Conservation (phyloP, 2,329 filamentous ascomycete genomes). For the Gnomoniopsis smithogilvyi region DNA sequence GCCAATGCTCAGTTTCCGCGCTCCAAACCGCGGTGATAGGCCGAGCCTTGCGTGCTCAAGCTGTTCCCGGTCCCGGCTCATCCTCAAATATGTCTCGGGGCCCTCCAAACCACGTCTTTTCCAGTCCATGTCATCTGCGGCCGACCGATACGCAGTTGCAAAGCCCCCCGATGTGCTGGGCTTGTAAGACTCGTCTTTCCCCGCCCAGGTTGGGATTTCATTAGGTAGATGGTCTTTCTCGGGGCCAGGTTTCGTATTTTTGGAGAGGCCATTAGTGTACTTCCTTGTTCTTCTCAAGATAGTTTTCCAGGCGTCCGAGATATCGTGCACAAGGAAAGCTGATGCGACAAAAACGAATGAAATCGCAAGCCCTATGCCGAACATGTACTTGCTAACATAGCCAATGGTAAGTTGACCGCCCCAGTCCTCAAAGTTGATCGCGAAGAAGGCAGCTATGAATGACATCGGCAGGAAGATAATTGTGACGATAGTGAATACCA, state of each 20-base stretch:
- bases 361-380: slow-evolving; percentile 38
- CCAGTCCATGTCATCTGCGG: slow-evolving; percentile 6
- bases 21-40: slow-evolving; percentile 16
- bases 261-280: not conserved
- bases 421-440: slow-evolving; percentile 46
- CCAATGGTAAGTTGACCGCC: slow-evolving; percentile 26
- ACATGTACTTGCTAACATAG: slow-evolving; percentile 28
- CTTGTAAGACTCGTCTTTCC: slow-evolving; percentile 1
- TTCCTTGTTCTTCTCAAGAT: not conserved
- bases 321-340: slow-evolving; percentile 35
- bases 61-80: slow-evolving; percentile 13
- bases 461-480: slow-evolving; percentile 42
- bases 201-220: slow-evolving; percentile 1
- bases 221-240: not conserved
- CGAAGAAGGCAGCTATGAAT: slow-evolving; percentile 41
- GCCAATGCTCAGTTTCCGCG: slow-evolving; percentile 14
- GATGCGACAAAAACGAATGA: slow-evolving; percentile 35
- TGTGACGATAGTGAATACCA: slow-evolving; percentile 44
- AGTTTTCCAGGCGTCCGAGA: slow-evolving; percentile 22
- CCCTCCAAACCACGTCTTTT: slow-evolving; percentile 9
- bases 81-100: not conserved
- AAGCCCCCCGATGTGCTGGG: slow-evolving; percentile 11
- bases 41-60: slow-evolving; percentile 11
- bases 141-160: slow-evolving; percentile 10
- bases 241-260: not conserved